Conservation (phyloP, 495 filamentous ascomycete species). For the Evernia prunastri region DNA sequence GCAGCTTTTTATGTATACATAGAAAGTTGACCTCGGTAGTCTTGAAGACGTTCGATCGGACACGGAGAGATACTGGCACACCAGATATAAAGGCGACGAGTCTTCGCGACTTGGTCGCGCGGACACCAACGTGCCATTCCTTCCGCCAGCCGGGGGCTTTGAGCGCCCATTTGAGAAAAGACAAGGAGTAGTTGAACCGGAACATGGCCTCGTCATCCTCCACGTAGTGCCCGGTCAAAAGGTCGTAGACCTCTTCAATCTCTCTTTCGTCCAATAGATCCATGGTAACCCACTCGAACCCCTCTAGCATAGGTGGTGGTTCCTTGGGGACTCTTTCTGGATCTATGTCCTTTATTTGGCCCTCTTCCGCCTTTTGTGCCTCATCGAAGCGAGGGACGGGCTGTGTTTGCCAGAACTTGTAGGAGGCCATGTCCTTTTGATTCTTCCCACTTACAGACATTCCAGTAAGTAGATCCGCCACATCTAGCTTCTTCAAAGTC, state of each 20-base stretch:
- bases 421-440: conserved; percentile 87
- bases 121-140: conserved; percentile 92
- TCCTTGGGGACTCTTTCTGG: conserved; percentile 68
- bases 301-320: conserved; percentile 56
- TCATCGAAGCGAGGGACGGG: conserved; percentile 76
- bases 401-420: conserved; percentile 98
- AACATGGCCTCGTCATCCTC: conserved; percentile 97
- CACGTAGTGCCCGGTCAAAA: conserved; percentile 88
- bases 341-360: conserved; percentile 63
- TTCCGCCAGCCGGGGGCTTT: conserved; percentile 92
- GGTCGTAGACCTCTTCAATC: conserved; percentile 77
- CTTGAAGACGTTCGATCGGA: conserved; percentile 66
- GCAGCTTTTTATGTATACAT: conserved; percentile 94
- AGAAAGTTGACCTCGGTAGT: conserved; percentile 96
- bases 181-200: conserved; percentile 85
- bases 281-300: conserved; percentile 91
- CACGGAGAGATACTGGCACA: conserved; percentile 72
- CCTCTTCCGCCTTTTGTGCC: conserved; percentile 41
- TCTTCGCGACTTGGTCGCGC: conserved; percentile 66
- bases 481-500: conserved; percentile 61
- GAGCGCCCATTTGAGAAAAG: conserved; percentile 87
- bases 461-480: conserved; percentile 78
- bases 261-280: conserved; percentile 65
- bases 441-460: conserved; percentile 71
- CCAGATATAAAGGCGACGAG: conserved; percentile 93